Conservation (phyloP, 495 filamentous ascomycete genomes). For the Chaetomium cochliodes region DNA sequence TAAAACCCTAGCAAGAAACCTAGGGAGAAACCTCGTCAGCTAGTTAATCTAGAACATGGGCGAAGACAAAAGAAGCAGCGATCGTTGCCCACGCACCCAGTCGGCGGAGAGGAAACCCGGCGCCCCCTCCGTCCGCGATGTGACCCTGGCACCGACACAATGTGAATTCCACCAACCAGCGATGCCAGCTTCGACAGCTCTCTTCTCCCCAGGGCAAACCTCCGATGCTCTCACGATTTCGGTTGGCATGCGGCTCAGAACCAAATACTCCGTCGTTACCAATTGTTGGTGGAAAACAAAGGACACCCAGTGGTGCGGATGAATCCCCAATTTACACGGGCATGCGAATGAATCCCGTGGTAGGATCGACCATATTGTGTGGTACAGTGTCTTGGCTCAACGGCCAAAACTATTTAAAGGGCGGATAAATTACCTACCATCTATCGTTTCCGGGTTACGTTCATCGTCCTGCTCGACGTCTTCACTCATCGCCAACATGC, state of each 20-base stretch:
- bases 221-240: neutral
- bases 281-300: constrained; percentile 13
- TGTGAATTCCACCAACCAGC: constrained; percentile 16
- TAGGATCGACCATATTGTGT: neutral
- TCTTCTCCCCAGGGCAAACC: neutral
- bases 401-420: neutral
- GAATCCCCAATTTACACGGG: neutral
- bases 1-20: no score
- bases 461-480: neutral
- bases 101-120: neutral
- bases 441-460: neutral
- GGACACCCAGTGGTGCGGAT: neutral
- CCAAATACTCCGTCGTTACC: neutral
- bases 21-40: no score
- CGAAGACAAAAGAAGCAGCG: neutral
- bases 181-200: neutral
- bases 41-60: no score
- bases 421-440: neutral
- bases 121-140: neutral
- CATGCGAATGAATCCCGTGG: neutral
- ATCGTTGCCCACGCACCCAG: neutral
- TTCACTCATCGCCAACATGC: constrained; percentile 2
- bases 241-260: neutral
- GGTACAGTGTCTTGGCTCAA: neutral
- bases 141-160: neutral